Conservation (phyloP, 768 basidiomycete genomes). For the Dentipellis sp. region DNA sequence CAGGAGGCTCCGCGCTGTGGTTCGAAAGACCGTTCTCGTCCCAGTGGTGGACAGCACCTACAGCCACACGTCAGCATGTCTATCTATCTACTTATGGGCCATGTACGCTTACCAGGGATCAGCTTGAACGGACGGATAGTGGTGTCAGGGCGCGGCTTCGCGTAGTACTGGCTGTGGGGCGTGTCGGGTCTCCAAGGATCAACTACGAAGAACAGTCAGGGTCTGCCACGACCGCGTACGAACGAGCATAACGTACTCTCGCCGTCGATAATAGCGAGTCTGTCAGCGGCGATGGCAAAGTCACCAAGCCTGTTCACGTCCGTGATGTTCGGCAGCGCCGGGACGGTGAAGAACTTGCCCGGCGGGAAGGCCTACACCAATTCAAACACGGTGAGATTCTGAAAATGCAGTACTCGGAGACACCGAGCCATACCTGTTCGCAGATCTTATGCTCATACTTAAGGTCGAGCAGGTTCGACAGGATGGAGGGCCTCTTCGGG, state of each 20-base stretch:
- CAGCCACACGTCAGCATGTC: neutral
- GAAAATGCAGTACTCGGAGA: neutral
- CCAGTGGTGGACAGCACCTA: slow-evolving; percentile 70
- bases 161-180: slow-evolving; percentile 65
- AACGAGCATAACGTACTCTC: slow-evolving; percentile 39
- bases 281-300: slow-evolving; percentile 71
- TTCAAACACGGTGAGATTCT: neutral
- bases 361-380: slow-evolving; percentile 60
- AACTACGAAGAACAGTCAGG: slow-evolving; percentile 30
- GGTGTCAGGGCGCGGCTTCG: slow-evolving; percentile 60
- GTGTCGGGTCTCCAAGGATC: slow-evolving; percentile 90
- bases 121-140: slow-evolving; percentile 73
- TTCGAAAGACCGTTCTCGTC: slow-evolving; percentile 68
- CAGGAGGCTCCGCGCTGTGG: slow-evolving; percentile 53
- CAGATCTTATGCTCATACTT: slow-evolving; percentile 69
- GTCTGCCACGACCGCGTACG: neutral
- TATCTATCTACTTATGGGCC: neutral
- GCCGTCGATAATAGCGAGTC: slow-evolving; percentile 83
- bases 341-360: slow-evolving; percentile 67
- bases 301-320: slow-evolving; percentile 81
- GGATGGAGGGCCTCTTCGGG: slow-evolving; percentile 57
- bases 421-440: slow-evolving; percentile 34
- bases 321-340: slow-evolving; percentile 67
- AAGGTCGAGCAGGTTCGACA: slow-evolving; percentile 68
- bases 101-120: slow-evolving; percentile 52